Base-by-base conservation (phyloP, 495 filamentous ascomycete species). In the Penicillium canariense region DNA sequence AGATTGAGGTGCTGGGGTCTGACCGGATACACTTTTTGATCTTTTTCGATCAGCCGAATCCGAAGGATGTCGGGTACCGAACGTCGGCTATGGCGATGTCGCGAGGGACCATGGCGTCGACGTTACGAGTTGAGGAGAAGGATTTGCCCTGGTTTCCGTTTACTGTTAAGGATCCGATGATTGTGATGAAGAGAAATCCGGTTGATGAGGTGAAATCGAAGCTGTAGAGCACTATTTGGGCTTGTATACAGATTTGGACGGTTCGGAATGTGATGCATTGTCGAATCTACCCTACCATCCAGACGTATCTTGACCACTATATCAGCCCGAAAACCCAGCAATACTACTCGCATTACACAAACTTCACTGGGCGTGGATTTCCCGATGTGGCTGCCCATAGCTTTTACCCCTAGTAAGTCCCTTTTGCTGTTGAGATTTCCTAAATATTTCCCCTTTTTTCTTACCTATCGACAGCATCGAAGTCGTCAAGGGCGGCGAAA, bases 301-400 rank as follows among this genome's bases (percentile, higher is more conserved):
- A n/a, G n/a, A n/a, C n/a, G n/a, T n/a, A n/a, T n/a, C n/a, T n/a
- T n/a, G n/a, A n/a, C n/a, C n/a, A n/a, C n/a, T n/a, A n/a, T n/a
- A n/a, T 64, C 71, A 67, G 59, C 46, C 48, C 54, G 42, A 65
- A 63, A n/a, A 59, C 84, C 48, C 72, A 69, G 40, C 53, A 63
- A 10, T 65, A 69, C 49, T 76, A 78, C 48, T 60, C 62, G 6
- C 58, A 71, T 43, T 70, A 76, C 58, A 77, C 86, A 75, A 76
- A 87, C 65, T 67, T 68, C 15, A 63, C 65, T 3, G 87, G 87
- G 0, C 79, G 88, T 7, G 89, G 81, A 5, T 84, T 86, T 56
- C 89, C 89, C 0, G 89, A 93, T 59, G 79, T 92, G 45, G 76
- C 75, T 11, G 76, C 80, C 17, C 78, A 82, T 52, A 74, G 75